phyloP scores from a whole-genome alignment of 148 eudicot genomes.

The Spergularia marina region DNA sequence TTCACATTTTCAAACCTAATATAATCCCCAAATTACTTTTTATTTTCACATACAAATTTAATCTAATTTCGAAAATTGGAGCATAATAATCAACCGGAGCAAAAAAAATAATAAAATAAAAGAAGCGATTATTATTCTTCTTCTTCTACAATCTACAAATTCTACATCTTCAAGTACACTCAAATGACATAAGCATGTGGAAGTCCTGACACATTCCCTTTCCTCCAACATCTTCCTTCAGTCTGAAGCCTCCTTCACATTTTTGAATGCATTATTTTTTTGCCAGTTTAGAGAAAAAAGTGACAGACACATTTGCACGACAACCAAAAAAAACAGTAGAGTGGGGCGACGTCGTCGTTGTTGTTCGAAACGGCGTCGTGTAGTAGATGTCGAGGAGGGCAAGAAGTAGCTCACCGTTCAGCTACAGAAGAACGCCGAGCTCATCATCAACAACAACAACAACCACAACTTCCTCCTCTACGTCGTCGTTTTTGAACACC shows the following conservation, averaged over 20 bases:
- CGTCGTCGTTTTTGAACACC: constrained; percentile 63
- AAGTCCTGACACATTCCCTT: constrained; percentile 46
- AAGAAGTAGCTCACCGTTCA: constrained; percentile 82
- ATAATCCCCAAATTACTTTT: background rate
- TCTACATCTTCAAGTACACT: background rate
- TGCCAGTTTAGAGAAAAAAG: background rate
- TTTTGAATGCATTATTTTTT: constrained; percentile 1
- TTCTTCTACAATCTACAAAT: constrained; percentile 25
- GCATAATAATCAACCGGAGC: no score
- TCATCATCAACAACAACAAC: constrained; percentile 31
- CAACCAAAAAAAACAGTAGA: no score
- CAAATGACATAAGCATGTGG: constrained; percentile 51
- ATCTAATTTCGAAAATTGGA: no score
- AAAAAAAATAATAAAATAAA: background rate
- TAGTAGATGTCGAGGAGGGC: constrained; percentile 51
- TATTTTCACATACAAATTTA: no score
- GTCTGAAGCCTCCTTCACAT: constrained; percentile 15
- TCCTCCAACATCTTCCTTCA: constrained; percentile 4
- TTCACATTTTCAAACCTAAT: background rate
- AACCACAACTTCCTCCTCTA: constrained; percentile 62
- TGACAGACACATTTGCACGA: no score
- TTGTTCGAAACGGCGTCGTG: constrained; percentile 40
- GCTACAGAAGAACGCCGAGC: constrained; percentile 49
- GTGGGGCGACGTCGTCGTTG: background rate
- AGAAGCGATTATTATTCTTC: constrained; percentile 20